Evolutionary conservation across 495 filamentous ascomycete species (phyloP).

Genomic region (Articulospora tetracladia): DNA sequence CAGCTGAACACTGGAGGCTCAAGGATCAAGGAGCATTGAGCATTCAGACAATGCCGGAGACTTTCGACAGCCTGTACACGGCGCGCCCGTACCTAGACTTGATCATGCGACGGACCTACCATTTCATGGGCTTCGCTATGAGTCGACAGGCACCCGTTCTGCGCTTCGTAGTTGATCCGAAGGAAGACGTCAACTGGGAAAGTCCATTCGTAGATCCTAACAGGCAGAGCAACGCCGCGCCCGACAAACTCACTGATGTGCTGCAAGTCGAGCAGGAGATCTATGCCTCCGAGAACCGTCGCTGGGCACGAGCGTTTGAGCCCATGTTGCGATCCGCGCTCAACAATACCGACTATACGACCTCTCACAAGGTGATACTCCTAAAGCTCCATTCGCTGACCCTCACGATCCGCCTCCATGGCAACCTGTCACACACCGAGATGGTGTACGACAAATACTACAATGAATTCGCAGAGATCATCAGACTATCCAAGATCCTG

Average conservation of each 20-base stretch:
- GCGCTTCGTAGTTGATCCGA: not conserved
- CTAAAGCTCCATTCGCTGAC: slow-evolving; percentile 10
- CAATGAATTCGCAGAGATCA: not conserved
- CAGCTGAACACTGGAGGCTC: not conserved
- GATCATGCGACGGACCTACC: slow-evolving; percentile 16
- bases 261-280: slow-evolving; percentile 10
- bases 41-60: slow-evolving; percentile 14
- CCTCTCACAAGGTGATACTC: not conserved
- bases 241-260: not conserved
- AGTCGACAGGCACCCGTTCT: not conserved
- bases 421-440: slow-evolving; percentile 8
- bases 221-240: not conserved
- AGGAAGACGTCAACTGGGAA: not conserved
- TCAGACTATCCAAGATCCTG: not conserved
- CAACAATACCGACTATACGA: not conserved
- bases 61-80: slow-evolving; percentile 1
- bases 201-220: not conserved
- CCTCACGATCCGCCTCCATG: not conserved
- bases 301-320: slow-evolving; percentile 10
- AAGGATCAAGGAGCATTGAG: slow-evolving; percentile 3
- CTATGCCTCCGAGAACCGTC: slow-evolving; percentile 6
- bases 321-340: slow-evolving; percentile 1
- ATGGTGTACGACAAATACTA: slow-evolving; percentile 7
- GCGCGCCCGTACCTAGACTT: slow-evolving; percentile 15
- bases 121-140: slow-evolving; percentile 9